Evolutionary conservation across 2,329 filamentous ascomycete genomes (phyloP), one percentile per base, ranked within the genome.

Genomic region (Botrytis hyacinthi): DNA sequence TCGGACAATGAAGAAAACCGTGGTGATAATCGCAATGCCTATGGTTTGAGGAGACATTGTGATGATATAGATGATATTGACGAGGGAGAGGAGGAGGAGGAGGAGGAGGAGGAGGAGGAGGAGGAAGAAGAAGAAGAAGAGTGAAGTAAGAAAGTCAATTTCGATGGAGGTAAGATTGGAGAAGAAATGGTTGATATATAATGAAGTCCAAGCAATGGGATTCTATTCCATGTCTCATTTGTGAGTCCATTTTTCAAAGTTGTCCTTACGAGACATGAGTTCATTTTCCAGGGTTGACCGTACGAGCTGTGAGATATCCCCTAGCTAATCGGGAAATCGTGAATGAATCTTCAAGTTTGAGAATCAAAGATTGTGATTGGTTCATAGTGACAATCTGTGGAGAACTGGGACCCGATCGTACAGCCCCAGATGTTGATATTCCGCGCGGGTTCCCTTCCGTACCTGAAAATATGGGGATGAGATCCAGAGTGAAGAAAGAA

Each of bases 11-110:
- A 74, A 57, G 26, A 65, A 74, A 14, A 73, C 14, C 10, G 66
- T 20, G 2, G 70, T 70, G 10, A 73, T 14, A 46, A 75, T n/a
- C 7, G 70, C 66, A 32, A 75, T 67, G 22, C 60, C 70, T 29
- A 73, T 68, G 20, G 66, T 67, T 67, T 73, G 66, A 65, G 37
- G 51, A 35, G 74, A 51, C 73, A 75, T 75, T 61, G 37, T 60
- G 16, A 51, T 0, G 14, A 44, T 35, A 40, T 26, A 62, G 35
- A 46, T 12, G 29, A 32, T 57, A 5, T 8, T 22, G 59, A 72
- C 4, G 57, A 48, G 22, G 3, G 32, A 16, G 12, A n/a, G 48
- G 12, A 51, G 46, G 8, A 48, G 44, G 1, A 46, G 20, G 20
- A n/a, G n/a, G n/a, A n/a, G n/a, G 57, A 48, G 22, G 3, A 26